These are phyloP conservation scores for Wickerhamiella siamensis DNA, from an alignment of 805 yeast species.

Conservation along the genomic window DNA sequence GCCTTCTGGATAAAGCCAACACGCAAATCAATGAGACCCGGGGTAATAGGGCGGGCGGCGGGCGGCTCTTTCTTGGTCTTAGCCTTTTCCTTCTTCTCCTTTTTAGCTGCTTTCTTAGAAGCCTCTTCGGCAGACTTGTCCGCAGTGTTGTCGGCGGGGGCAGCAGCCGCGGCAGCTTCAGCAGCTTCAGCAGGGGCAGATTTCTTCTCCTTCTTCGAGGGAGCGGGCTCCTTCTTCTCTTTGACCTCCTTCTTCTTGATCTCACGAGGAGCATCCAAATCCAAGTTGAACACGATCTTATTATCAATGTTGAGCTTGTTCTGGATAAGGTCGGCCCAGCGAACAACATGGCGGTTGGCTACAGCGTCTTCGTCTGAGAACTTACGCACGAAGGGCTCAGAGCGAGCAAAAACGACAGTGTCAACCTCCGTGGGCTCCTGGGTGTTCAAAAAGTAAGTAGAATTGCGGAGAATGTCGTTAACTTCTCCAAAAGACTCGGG, in stretches of 20 bases:
- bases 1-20: conserved; percentile 97
- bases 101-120: conserved; percentile 14
- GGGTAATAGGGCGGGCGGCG: conserved; percentile 26
- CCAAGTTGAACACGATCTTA: conserved; percentile 41
- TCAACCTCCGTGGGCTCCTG: conserved; percentile 53
- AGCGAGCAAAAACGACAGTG: conserved; percentile 49
- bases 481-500: conserved; percentile 40
- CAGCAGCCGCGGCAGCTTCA: conserved; percentile 17
- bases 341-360: conserved; percentile 63
- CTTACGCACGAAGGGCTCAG: conserved; percentile 43
- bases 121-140: conserved; percentile 8
- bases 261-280: conserved; percentile 60
- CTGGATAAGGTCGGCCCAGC: conserved; percentile 90
- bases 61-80: conserved; percentile 46
- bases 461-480: conserved; percentile 52
- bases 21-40: conserved; percentile 79
- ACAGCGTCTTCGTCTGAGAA: conserved; percentile 48
- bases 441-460: conserved; percentile 60
- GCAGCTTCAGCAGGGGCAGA: conserved; percentile 26
- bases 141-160: conserved; percentile 14
- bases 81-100: conserved; percentile 29
- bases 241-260: conserved; percentile 34
- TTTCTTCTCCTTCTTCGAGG: conserved; percentile 10
- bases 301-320: conserved; percentile 43
- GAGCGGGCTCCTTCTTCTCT: conserved; percentile 22